A percentile compares a stretch with the other conserved stretches of the same genome.
These are phyloP conservation scores for Lepiota brunneoincarnata DNA, from an alignment of 768 basidiomycete species.

Conservation along the genomic window DNA sequence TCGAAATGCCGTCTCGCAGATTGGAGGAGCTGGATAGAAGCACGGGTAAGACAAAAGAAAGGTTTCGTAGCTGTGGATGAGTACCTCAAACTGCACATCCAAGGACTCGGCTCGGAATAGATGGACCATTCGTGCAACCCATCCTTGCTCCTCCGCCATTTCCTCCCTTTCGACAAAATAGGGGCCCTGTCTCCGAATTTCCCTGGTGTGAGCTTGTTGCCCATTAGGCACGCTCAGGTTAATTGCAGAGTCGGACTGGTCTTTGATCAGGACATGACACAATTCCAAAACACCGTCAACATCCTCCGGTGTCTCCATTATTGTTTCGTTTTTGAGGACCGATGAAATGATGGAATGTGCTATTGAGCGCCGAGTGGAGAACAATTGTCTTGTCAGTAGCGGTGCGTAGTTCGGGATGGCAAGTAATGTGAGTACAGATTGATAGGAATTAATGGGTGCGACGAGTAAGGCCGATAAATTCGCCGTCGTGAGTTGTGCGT, in stretches of 20 bases:
- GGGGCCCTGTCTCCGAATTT: slow-evolving; percentile 54
- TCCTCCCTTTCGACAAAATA: slow-evolving; percentile 78
- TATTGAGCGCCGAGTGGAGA: slow-evolving; percentile 86
- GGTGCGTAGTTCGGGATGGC: slow-evolving; percentile 89
- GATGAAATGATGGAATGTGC: slow-evolving; percentile 94
- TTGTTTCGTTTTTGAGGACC: slow-evolving; percentile 94
- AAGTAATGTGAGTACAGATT: slow-evolving; percentile 94
- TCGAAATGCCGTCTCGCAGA: slow-evolving; percentile 88
- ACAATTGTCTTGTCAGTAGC: slow-evolving; percentile 82
- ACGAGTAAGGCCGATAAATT: slow-evolving; percentile 92
- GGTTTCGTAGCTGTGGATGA: slow-evolving; percentile 4
- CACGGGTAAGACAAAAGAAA: background rate
- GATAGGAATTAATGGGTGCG: slow-evolving; percentile 94
- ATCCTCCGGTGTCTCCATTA: slow-evolving; percentile 91
- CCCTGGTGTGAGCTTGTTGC: slow-evolving; percentile 35
- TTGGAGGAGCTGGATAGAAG: slow-evolving; percentile 69
- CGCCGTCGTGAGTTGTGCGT: slow-evolving; percentile 80
- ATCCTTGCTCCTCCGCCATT: slow-evolving; percentile 97
- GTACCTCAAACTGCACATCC: slow-evolving; percentile 85
- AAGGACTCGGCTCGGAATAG: slow-evolving; percentile 87
- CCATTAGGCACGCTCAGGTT: slow-evolving; percentile 25
- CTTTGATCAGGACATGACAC: slow-evolving; percentile 89
- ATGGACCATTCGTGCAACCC: slow-evolving; percentile 98
- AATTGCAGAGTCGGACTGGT: slow-evolving; percentile 59
- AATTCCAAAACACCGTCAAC: slow-evolving; percentile 92